Evolutionary conservation across 2,329 filamentous ascomycete genomes (phyloP), one percentile per base, ranked within the genome.

Genomic region (Calonectria fujianensis): DNA sequence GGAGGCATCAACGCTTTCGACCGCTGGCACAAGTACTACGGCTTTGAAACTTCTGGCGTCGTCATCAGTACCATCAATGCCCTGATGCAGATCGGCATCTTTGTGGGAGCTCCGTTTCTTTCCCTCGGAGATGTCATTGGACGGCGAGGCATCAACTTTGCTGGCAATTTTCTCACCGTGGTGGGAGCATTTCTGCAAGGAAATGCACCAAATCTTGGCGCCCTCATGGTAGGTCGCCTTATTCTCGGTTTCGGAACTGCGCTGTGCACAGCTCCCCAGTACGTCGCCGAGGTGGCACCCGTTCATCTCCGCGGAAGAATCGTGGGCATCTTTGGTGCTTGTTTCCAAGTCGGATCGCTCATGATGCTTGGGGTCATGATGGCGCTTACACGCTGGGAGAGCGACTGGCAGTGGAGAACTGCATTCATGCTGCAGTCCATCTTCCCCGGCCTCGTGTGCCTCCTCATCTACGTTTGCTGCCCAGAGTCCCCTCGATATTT

Each of bases 401-500:
- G 75, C 27, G 74, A 80, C 24, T 79, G 76, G 78, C 78, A 77
- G 41, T 80, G 78, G 78, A 59, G 78, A 35, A 72, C 71, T 0
- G 78, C 78, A 0, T 80, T 80, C 16, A 73, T 80, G 11, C 74
- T 80, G 20, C 78, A 80, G 24, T 69, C 78, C 8, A 69, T 73
- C 27, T 80, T 80, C 67, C 78, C 78, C 0, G 63, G 52, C 3
- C 31, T 80, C 8, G 78, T 80, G 3, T 80, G 78, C 35, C 20
- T 71, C 2, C 69, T 76, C 13, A 80, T 80, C n/a, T 80, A 79
- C 52, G 61, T 76, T 37, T 63, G 75, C 31, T 80, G 78, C 29
- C 78, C 78, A 2, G 78, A 80, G n/a, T 80, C 78, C 2, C 78
- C 78, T 1, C 75, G 78, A 32, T 80, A 79, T 31, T 68, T 80